These are phyloP conservation scores for Acorus calamus DNA, from an alignment of 106 monocot genomes.

Conservation along the genomic window DNA sequence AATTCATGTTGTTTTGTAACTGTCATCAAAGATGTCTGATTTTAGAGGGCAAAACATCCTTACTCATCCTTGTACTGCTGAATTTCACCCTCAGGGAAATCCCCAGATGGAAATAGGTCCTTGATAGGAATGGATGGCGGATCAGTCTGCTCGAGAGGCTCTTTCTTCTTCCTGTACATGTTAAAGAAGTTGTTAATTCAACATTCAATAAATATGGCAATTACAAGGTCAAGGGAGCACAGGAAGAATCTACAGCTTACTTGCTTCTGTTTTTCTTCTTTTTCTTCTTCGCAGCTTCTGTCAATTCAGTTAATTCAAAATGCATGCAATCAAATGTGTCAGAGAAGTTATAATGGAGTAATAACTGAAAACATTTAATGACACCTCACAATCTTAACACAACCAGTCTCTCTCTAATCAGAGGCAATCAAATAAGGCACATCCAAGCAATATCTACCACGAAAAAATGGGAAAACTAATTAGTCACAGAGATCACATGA, in stretches of 20 bases:
- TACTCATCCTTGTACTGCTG: constrained; percentile 98
- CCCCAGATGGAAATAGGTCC: constrained; percentile 76
- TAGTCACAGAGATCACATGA: too few species aligned
- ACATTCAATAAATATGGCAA: not conserved
- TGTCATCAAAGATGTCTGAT: too few species aligned
- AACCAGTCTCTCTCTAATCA: not conserved
- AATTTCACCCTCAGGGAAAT: constrained; percentile 88
- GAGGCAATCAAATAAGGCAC: not conserved
- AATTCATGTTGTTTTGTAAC: too few species aligned
- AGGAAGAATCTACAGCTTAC: constrained; percentile 25
- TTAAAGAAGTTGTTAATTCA: not conserved
- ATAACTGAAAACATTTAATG: not conserved
- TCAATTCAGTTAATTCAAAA: constrained; percentile 6
- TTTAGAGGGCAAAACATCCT: constrained; percentile 13
- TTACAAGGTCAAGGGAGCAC: not conserved
- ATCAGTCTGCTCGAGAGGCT: constrained; percentile 53
- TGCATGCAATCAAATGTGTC: constrained; percentile 4
- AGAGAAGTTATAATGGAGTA: not conserved
- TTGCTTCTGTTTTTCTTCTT: constrained; percentile 80
- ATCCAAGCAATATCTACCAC: too few species aligned
- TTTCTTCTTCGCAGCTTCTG: constrained; percentile 79
- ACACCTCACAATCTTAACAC: not conserved
- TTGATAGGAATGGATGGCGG: constrained; percentile 94
- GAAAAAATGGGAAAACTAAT: too few species aligned
- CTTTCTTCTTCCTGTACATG: constrained; percentile 81